Conservation (phyloP, 2,329 filamentous ascomycete species). For the Colletotrichum musicola region DNA sequence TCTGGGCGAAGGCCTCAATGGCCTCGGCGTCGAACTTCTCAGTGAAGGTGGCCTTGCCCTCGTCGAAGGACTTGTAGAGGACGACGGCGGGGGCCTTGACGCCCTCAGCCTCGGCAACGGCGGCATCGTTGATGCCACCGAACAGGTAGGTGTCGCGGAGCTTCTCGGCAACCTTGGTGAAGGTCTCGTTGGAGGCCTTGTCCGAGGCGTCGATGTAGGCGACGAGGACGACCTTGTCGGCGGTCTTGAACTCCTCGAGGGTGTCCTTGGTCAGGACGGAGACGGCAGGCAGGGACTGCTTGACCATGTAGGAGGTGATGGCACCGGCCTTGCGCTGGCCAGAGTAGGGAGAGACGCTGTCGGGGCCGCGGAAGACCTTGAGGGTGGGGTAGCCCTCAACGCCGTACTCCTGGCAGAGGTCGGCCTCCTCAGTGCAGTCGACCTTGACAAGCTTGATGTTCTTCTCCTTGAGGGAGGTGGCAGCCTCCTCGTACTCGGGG, state of each 20-base stretch:
- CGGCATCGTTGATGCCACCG: slow-evolving; percentile 85
- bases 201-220: slow-evolving; percentile 86
- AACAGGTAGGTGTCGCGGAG: slow-evolving; percentile 95
- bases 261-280: slow-evolving; percentile 85
- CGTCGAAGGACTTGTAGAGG: slow-evolving; percentile 97
- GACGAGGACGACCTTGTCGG: slow-evolving; percentile 95
- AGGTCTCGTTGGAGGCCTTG: slow-evolving; percentile 90
- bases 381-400: slow-evolving; percentile 99
- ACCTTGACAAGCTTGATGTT: slow-evolving; percentile 87
- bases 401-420: slow-evolving; percentile 89
- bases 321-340: slow-evolving; percentile 89
- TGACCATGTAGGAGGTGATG: slow-evolving; percentile 92
- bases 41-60: slow-evolving; percentile 88
- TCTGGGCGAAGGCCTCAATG: slow-evolving; percentile 87
- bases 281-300: slow-evolving; percentile 95
- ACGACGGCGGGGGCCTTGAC: slow-evolving; percentile 89
- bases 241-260: slow-evolving; percentile 95
- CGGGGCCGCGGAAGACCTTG: slow-evolving; percentile 95
- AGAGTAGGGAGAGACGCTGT: slow-evolving; percentile 84
- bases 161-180: slow-evolving; percentile 77
- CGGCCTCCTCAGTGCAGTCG: slow-evolving; percentile 94
- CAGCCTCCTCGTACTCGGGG: slow-evolving; percentile 90
- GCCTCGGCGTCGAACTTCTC: slow-evolving; percentile 85
- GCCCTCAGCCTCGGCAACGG: slow-evolving; percentile 88
- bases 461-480: slow-evolving; percentile 88